Percentiles rank a stretch among this genome's conserved stretches.
phyloP scores from a whole-genome alignment of 768 basidiomycete genomes.

The Leucocoprinus birnbaumii region DNA sequence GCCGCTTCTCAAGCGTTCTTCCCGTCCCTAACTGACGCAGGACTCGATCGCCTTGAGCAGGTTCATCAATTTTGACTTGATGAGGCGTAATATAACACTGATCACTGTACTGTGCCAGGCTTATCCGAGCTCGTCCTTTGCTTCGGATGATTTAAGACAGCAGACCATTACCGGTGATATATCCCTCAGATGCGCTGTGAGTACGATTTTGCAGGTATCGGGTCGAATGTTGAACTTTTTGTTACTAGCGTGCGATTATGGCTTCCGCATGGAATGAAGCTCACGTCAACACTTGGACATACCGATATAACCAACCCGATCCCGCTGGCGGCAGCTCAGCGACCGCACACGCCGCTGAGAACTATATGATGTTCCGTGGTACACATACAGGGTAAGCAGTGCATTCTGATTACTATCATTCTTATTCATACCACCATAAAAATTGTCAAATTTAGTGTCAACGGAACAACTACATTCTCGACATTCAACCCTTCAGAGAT shows the following conservation, averaged over 20 bases:
- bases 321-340: constrained; percentile 33
- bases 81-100: neutral
- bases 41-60: constrained; percentile 33
- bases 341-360: constrained; percentile 54
- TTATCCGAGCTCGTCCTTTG: constrained; percentile 43
- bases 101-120: constrained; percentile 20
- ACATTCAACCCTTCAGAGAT: constrained; percentile 40
- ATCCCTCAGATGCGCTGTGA: constrained; percentile 50
- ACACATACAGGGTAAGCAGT: constrained; percentile 53
- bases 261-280: constrained; percentile 35
- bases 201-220: constrained; percentile 18
- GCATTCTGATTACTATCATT: neutral
- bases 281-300: constrained; percentile 42
- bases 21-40: constrained; percentile 38
- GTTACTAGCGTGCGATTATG: constrained; percentile 41
- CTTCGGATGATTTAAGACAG: constrained; percentile 35
- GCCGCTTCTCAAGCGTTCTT: constrained; percentile 38
- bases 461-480: constrained; percentile 52
- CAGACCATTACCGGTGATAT: constrained; percentile 49
- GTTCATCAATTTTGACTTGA: constrained; percentile 16
- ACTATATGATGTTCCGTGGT: constrained; percentile 69
- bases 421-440: neutral
- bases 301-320: constrained; percentile 57
- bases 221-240: neutral
- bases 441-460: constrained; percentile 29